Percentiles rank a stretch among this genome's conserved stretches.
Conservation (phyloP, 169 alveolate species). For the Cryptosporidium bovis region DNA sequence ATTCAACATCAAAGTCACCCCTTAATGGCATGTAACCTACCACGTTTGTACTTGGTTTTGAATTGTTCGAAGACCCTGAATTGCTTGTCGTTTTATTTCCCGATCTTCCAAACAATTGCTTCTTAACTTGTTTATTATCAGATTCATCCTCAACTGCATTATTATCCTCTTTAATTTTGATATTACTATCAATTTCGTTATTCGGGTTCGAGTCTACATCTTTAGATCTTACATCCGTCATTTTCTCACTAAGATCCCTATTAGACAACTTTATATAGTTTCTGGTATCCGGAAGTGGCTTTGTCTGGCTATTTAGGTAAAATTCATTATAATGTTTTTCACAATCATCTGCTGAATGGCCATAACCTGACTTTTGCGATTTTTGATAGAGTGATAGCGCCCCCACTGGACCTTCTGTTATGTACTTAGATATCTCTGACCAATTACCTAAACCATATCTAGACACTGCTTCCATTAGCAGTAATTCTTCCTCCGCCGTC, state of each 20-base stretch:
- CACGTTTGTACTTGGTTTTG: slow-evolving; percentile 70
- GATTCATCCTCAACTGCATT: slow-evolving; percentile 3
- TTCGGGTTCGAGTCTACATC: not conserved
- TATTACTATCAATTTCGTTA: not conserved
- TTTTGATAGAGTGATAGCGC: slow-evolving; percentile 38
- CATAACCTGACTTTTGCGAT: slow-evolving; percentile 57
- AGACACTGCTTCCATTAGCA: slow-evolving; percentile 89
- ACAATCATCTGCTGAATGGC: slow-evolving; percentile 83
- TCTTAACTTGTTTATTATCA: slow-evolving; percentile 16
- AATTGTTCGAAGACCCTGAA: slow-evolving; percentile 1
- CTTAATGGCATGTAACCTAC: slow-evolving; percentile 88
- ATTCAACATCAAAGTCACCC: slow-evolving; percentile 98
- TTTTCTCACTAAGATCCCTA: not conserved
- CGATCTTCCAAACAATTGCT: slow-evolving; percentile 22
- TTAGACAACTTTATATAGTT: slow-evolving; percentile 66
- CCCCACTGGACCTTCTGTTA: slow-evolving; percentile 73
- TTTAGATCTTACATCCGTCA: not conserved
- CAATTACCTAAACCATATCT: slow-evolving; percentile 93
- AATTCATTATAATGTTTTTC: slow-evolving; percentile 83
- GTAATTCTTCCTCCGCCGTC: slow-evolving; percentile 92
- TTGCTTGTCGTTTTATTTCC: slow-evolving; percentile 37
- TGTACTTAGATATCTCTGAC: slow-evolving; percentile 77
- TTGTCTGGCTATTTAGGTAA: slow-evolving; percentile 83
- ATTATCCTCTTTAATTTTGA: not conserved
- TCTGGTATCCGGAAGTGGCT: slow-evolving; percentile 83